Evolutionary conservation across 2,329 filamentous ascomycete genomes (phyloP), one percentile per base, ranked within the genome.

Genomic region (Hypomyces perniciosus): DNA sequence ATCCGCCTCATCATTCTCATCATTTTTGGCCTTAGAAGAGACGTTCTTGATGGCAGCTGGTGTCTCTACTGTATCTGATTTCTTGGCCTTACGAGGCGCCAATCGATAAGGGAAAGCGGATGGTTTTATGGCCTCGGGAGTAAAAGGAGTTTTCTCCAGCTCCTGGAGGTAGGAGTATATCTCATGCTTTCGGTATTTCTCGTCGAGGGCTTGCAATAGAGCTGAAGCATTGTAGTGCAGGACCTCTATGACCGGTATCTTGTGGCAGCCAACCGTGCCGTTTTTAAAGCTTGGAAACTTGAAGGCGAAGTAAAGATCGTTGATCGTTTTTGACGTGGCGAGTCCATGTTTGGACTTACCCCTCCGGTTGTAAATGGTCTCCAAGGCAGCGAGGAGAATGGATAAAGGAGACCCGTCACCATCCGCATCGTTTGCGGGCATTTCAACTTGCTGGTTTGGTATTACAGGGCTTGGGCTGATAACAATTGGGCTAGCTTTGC

Each of bases 191-290:
- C 59, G 55, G 58, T 70, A 76, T 20, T 63, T 66, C 4, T 60
- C 57, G 35, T 67, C 65, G 2, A 77, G 60, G 4, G 54, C 55
- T 2, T 60, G 48, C 1, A 74, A 55, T 5, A 81, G 63, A 5
- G 68, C 68, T 4, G 56, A 57, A 1, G 74, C 68, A 48, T 75
- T 73, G 53, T 75, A 78, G 9, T 70, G 65, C 2, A 76, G 58
- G 3, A 79, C 59, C 35, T 78, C 72, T 35, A 62, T 50, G 3
- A 68, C 62, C 3, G 67, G 68, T 8, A 78, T 67, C 43, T 62
- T 73, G 58, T 75, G 72, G n/a, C 64, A 60, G 20, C 62, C 67
- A 5, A 38, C 10, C 8, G 53, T 43, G n/a, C 56, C 57, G 27
- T 61, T 57, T 43, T 48, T 57, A 31, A 55, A 65, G 7, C 37